Conservation (phyloP, 2,329 filamentous ascomycete species). For the Colletotrichum acutatum region DNA sequence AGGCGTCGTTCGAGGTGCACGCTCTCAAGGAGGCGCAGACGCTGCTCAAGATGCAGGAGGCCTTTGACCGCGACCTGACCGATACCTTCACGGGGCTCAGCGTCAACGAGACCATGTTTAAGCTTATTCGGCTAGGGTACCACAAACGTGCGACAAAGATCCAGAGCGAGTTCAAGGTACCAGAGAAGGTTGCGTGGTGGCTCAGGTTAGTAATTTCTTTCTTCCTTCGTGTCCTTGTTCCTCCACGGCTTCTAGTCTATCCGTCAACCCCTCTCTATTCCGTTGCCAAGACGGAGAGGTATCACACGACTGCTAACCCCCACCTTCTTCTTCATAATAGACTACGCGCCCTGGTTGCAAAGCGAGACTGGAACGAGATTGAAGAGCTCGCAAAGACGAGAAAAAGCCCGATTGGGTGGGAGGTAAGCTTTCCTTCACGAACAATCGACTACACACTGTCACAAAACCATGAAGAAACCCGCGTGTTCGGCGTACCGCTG, state of each 20-base stretch:
- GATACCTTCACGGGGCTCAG: slow-evolving; percentile 83
- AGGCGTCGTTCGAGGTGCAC: slow-evolving; percentile 78
- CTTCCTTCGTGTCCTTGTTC: no score
- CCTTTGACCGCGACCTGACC: slow-evolving; percentile 84
- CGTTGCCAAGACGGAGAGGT: background rate
- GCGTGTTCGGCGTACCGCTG: background rate
- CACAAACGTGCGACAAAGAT: slow-evolving; percentile 87
- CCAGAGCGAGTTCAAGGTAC: slow-evolving; percentile 90
- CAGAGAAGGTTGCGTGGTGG: slow-evolving; percentile 93
- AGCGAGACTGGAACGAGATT: slow-evolving; percentile 91
- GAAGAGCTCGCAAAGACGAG: slow-evolving; percentile 83
- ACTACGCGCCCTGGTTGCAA: slow-evolving; percentile 87
- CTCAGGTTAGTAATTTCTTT: slow-evolving; percentile 60
- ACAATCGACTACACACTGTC: background rate
- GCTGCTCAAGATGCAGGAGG: slow-evolving; percentile 86
- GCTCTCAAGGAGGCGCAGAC: slow-evolving; percentile 83
- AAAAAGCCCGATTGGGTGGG: slow-evolving; percentile 96
- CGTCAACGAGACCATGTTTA: slow-evolving; percentile 92
- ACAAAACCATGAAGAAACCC: background rate
- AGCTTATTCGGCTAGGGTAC: slow-evolving; percentile 84
- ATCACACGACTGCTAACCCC: background rate
- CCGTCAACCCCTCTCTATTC: background rate
- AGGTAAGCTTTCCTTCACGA: slow-evolving; percentile 66
- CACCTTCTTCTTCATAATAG: slow-evolving; percentile 51
- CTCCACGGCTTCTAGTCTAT: no score